Base-by-base conservation (phyloP, 1,284 basidiomycete genomes). In the Tilletia caries region DNA sequence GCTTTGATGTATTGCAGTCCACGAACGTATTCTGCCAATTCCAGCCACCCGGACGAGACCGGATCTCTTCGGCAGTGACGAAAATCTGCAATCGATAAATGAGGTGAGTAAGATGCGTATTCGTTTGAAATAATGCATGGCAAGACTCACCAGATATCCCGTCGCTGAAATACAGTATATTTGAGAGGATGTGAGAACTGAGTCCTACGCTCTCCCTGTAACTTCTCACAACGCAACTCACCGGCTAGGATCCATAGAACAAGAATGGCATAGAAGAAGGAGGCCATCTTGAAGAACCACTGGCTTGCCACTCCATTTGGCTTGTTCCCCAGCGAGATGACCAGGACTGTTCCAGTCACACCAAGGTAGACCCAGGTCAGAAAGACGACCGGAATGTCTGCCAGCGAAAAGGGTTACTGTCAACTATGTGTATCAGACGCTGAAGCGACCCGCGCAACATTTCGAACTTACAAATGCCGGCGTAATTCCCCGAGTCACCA, bases 251-350 rank as follows among this genome's bases (percentile, higher is more conserved):
- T 23, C 58, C 58, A 62, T 37, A 62, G 58, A 3, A 62, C 66
- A 10, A 67, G 32, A 46, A 67, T 52, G n/a, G 67, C 67, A 34
- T 68, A 68, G 50, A 54, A 54, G 52, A 68, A 68, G 3, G 67
- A 33, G 15, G 54, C 67, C 44, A 46, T n/a, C 52, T 62, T 68
- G 67, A 50, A 68, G 48, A 68, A 68, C 67, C 67, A 68, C 34
- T 68, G 67, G n/a, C 48, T 58, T 34, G 67, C 67, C 8, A 68
- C 43, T n/a, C 67, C 67, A 25, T 62, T 62, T n/a, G 67, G 67
- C 27, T 68, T 68, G 54, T 68, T 68, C 13, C 67, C 67, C 15
- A 68, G 52, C n/a, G 58, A 64, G 41, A 68, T n/a, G 13, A 68
- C 52, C 33, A 62, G 13, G 18, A 64, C 54, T 3, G 67, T 23